A percentile compares a stretch with the other conserved stretches of the same genome.
These are phyloP conservation scores for Yamadazyma ubonensis DNA, from an alignment of 805 yeast species.

Conservation along the genomic window DNA sequence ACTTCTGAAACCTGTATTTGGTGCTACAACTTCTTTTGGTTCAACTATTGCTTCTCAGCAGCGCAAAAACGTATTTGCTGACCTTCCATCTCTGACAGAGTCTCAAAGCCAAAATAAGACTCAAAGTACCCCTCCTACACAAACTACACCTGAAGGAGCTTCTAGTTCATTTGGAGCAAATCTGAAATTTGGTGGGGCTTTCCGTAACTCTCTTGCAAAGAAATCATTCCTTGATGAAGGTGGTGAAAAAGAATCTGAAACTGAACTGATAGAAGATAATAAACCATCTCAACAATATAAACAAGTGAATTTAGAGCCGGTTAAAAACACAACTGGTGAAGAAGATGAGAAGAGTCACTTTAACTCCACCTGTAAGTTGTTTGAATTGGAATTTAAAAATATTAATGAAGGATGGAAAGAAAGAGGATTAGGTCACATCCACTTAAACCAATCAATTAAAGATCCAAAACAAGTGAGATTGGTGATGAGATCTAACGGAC, in stretches of 20 bases:
- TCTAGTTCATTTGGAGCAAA: conserved; percentile 45
- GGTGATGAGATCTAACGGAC: conserved; percentile 89
- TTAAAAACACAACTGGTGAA: conserved; percentile 79
- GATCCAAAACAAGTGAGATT: conserved; percentile 55
- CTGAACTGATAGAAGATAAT: conserved; percentile 1
- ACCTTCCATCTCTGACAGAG: conserved; percentile 15
- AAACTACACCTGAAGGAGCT: conserved; percentile 8
- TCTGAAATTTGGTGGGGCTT: conserved; percentile 53
- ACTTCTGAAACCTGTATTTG: conserved; percentile 31
- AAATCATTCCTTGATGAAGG: conserved; percentile 57
- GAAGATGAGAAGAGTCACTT: conserved; percentile 75
- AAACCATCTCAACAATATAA: conserved; percentile 25
- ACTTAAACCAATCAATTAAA: conserved; percentile 55
- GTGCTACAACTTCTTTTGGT: conserved; percentile 43
- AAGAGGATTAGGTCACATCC: conserved; percentile 87
- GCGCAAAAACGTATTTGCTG: conserved; percentile 27
- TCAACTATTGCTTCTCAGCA: conserved; percentile 22
- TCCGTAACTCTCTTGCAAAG: conserved; percentile 49
- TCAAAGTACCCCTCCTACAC: too few species aligned
- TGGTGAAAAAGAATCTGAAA: conserved; percentile 16
- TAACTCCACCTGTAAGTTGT: conserved; percentile 74
- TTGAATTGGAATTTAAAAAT: conserved; percentile 65
- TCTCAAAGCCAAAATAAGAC: too few species aligned
- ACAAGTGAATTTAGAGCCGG: conserved; percentile 42
- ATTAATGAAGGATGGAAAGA: conserved; percentile 90